phyloP scores from a whole-genome alignment of 2,329 filamentous ascomycete species.

The Pseudocercospora vitis region DNA sequence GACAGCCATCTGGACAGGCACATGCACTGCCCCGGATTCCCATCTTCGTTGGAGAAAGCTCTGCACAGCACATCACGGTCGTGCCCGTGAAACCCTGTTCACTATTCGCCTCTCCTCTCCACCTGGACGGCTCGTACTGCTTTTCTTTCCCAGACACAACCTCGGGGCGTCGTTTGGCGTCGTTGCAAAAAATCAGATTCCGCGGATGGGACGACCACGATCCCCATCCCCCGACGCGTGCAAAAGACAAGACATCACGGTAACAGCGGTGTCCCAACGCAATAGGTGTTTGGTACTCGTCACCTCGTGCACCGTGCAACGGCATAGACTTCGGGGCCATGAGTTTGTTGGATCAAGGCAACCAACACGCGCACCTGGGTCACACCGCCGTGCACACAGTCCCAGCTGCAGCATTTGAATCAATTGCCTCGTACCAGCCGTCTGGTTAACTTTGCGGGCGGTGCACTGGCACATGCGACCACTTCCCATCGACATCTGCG shows the following conservation, averaged over 20 bases:
- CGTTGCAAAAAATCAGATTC: neutral
- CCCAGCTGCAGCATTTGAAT: neutral
- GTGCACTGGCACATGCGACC: neutral
- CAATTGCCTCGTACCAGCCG: too few relatives aligned
- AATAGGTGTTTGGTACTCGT: neutral
- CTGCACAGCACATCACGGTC: neutral
- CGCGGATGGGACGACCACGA: slow-evolving; percentile 2
- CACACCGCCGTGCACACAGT: neutral
- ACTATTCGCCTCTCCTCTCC: neutral
- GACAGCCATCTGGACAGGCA: slow-evolving; percentile 2
- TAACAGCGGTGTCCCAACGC: slow-evolving; percentile 4
- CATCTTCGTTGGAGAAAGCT: neutral
- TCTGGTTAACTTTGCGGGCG: neutral
- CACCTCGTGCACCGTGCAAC: slow-evolving; percentile 2
- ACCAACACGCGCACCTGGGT: neutral
- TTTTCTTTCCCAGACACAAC: neutral
- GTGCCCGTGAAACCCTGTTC: too few relatives aligned
- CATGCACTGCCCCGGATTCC: neutral
- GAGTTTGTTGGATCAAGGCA: neutral
- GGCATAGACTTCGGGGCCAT: neutral
- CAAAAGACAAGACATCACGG: slow-evolving; percentile 1
- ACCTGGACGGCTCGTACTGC: too few relatives aligned
- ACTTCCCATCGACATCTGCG: neutral
- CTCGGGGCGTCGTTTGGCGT: neutral
- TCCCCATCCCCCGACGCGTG: neutral